Base-by-base conservation (phyloP, 1,139 yeast genomes). In the Taiozyma sp. region DNA sequence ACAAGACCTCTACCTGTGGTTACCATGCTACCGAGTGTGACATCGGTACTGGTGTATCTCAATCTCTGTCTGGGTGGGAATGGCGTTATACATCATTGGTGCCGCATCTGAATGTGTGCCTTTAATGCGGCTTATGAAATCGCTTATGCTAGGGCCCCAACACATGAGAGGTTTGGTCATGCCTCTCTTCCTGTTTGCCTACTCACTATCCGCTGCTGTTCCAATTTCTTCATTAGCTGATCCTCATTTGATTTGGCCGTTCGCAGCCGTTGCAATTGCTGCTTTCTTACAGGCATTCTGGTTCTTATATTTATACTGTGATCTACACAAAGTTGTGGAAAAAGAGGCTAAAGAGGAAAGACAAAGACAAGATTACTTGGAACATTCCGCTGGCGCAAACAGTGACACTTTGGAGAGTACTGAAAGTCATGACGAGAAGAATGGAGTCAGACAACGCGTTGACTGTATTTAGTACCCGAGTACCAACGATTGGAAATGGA, bases 1-100 rank as follows among this genome's bases (percentile, higher is more conserved):
- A 90, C 72, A 66, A 70, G 47, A 74, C 87, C 8, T 90, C 90
- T 27, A 93, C 95, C 53, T 89, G 96, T 77, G 89, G 83, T 60
- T 51, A 66, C 63, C 42, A 57, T 44, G 67, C 67, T 42, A 73
- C 81, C 13, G 74, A 72, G 30, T 82, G 87, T 73, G 69, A 67
- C 43, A 63, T 65, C 28, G 73, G 73, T 6, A 62, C 62, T n/a
- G 67, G 66, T 39, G 75, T 72, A 23, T 72, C 84, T 82, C 84
- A 34, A 67, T 81, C 34, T 67, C 77, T 44, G 83, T 82, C n/a
- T 80, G 85, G 85, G 70, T 71, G 51, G 83, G 79, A 54, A 70
- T 74, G 29, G 65, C 73, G 27, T 70, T 79, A 55, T 84, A 78
- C 63, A 72, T 78, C 45, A 66, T 82, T 47, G 79, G 81, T 51